These are phyloP conservation scores for Barbarea vulgaris DNA, from an alignment of 345 rosid genomes.

Conservation along the genomic window DNA sequence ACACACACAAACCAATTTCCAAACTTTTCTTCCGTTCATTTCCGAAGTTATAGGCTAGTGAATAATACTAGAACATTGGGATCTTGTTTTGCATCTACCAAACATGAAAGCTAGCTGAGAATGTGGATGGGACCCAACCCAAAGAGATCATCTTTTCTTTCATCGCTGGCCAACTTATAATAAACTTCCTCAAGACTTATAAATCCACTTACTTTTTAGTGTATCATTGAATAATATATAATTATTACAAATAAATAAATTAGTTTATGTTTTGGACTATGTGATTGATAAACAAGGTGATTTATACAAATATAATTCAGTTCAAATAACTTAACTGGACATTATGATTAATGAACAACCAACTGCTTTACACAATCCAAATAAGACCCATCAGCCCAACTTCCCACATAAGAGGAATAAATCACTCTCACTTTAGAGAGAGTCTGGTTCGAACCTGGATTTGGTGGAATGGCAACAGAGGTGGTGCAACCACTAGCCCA, in stretches of 20 bases:
- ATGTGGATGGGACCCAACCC: conserved; percentile 5
- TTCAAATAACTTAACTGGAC: neutral
- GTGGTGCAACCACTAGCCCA: too few relatives aligned
- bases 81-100: conserved; percentile 40
- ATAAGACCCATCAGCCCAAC: neutral
- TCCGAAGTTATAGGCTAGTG: neutral
- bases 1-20: too few relatives aligned
- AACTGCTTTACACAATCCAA: neutral
- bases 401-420: too few relatives aligned
- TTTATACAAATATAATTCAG: neutral
- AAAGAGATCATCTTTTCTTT: neutral
- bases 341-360: neutral
- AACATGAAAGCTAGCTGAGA: neutral
- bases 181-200: neutral
- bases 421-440: too few relatives aligned
- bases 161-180: conserved; percentile 9
- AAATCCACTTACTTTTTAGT: conserved; percentile 4
- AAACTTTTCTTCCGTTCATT: neutral
- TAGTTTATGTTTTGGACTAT: neutral
- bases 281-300: neutral
- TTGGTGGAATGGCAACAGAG: too few relatives aligned
- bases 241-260: neutral
- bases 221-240: neutral
- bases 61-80: conserved; percentile 27
- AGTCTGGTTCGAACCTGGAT: too few relatives aligned